Base-by-base conservation (phyloP, 257 asterid species). In the Rehmannia glutinosa region DNA sequence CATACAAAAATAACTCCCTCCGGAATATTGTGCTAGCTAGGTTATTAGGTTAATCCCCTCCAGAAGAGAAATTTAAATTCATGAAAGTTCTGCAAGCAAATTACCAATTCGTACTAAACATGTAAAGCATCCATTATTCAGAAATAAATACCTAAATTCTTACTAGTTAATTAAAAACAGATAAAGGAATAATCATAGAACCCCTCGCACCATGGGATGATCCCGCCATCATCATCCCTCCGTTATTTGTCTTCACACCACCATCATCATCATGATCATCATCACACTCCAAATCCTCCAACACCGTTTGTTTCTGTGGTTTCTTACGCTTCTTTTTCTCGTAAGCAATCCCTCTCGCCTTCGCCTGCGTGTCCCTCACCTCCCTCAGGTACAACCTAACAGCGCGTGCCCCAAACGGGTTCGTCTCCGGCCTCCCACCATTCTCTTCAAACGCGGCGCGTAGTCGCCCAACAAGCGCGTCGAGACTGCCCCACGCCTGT, bases 401-500 rank as follows among this genome's bases (percentile, higher is more conserved):
- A 11, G 90, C 90, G 64, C 90, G 80, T 5, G 80, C 85, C 23
- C 90, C 90, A 39, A 84, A 84, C 2, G 90, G 90, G 62, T 84
- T 84, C 0, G 75, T 60, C 74, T 84, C 90, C 7, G 84, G 79
- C 4, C 58, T 28, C 8, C 90, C 90, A 0, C 90, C 90, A 57
- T 81, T 84, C 82, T 84, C 90, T 57, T 84, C 90, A 41, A 74
- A 84, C 36, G 90, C 87, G 30, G 90, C 90, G 69, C 90, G 85
- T 56, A 81, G 78, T 53, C 90, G 74, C 6, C 90, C 90, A 10
- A 84, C 82, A 0, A 84, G 87, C 53, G 90, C 87, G 77, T 84
- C 90, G 12, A 84, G 87, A 72, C 90, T 84, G 21, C 90, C 90
- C 90, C 90, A 81, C 2, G 90, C 90, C 64, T 84, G 90, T 16